Evolutionary conservation across 441 rosid genomes (phyloP), one percentile per base, ranked within the genome.

Genomic region (Flueggea neowawraea): DNA sequence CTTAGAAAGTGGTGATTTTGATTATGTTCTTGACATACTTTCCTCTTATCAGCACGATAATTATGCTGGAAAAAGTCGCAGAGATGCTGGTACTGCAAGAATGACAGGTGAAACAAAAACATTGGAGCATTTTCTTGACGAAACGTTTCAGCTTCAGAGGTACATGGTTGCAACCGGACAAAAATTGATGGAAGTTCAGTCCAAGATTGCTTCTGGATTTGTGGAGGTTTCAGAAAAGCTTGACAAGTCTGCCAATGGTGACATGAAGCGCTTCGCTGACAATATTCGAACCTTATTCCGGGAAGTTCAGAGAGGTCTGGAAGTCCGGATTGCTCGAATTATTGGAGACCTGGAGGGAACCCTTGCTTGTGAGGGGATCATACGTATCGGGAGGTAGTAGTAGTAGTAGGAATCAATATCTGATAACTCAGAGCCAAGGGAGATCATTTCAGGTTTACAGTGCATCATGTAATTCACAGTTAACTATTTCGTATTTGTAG

Each of bases 331-430:
- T 73, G 80, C 97, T 53, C 77, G 93, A 69, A 80, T 80, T 53
- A 90, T 90, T 1, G 98, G 97, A 48, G 96, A 90, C 63, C 82
- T 94, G 55, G 96, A 79, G 71, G 96, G 96, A 5, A 85, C 97
- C 39, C 57, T 94, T 55, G 95, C 98, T 66, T 82, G 95, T 32
- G 86, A 94, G 32, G 98, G 96, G 47, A 94, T 94, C 77, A 78
- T 63, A 61, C 77, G 78, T 45, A 70, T 81, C 67, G 82, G 84
- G 65, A 75, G 72, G 70, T 78, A 79, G 56, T 16, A 7, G 51
- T 49, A 44, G 28, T 36, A 36, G 10, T 10, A 47, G 50, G 14
- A 47, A 47, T 14, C 50, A 47, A 47, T 47, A 47, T 2, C 14
- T 0, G 9, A 3, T 36, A 3, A 36, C 28, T 22, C 28, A 22